phyloP scores from a whole-genome alignment of 2,329 filamentous ascomycete genomes.

The Juglanconis oblonga region DNA sequence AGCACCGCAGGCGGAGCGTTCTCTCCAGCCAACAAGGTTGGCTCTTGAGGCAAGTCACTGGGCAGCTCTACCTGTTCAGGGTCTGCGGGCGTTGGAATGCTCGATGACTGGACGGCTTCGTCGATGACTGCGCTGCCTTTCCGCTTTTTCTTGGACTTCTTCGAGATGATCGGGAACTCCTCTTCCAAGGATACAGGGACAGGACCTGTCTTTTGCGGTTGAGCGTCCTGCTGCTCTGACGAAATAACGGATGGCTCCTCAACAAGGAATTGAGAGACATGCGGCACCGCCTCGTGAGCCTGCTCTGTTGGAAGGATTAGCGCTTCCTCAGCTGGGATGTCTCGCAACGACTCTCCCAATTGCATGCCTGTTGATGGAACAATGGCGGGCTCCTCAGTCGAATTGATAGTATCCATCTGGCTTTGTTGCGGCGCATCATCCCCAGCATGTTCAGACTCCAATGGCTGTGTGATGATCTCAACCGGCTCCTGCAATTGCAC shows the following conservation, averaged over 20 bases:
- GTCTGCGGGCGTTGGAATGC: neutral
- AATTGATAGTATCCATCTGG: neutral
- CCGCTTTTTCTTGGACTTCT: conserved; percentile 29
- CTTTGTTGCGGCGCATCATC: neutral
- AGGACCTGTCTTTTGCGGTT: conserved; percentile 17
- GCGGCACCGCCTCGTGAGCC: too few relatives aligned
- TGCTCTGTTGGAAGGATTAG: neutral
- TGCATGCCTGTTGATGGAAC: too few relatives aligned
- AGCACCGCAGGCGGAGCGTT: neutral
- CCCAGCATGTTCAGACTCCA: neutral
- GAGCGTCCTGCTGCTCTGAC: neutral
- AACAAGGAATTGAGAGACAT: neutral
- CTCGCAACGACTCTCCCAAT: neutral
- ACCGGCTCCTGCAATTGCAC: neutral
- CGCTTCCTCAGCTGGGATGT: neutral
- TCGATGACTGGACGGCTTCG: neutral
- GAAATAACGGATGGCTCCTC: neutral
- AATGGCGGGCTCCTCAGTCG: neutral
- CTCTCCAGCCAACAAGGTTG: neutral
- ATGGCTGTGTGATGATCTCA: neutral
- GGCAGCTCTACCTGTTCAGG: neutral
- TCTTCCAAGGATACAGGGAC: conserved; percentile 19
- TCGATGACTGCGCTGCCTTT: conserved; percentile 8
- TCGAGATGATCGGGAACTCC: conserved; percentile 11
- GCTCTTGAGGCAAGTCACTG: neutral